Percentiles rank a stretch among this genome's conserved stretches.
These are phyloP conservation scores for Candida sanyiensis DNA, from an alignment of 805 yeast genomes.

Conservation along the genomic window DNA sequence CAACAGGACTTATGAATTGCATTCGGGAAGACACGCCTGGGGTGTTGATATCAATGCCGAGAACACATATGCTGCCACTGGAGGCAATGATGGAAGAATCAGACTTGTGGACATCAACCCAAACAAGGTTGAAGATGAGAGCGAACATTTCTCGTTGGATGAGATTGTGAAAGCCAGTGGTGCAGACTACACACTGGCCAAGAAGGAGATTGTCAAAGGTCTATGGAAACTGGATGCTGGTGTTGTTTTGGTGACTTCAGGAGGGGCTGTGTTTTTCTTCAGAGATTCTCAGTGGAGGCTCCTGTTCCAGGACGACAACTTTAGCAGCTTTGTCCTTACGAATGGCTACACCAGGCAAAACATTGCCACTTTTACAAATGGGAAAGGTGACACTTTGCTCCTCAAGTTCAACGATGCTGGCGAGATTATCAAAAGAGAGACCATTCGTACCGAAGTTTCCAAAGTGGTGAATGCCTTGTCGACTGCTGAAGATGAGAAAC, in stretches of 20 bases:
- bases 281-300: conserved; percentile 26
- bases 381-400: conserved; percentile 38
- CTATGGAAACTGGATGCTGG: conserved; percentile 44
- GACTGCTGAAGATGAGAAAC: conserved; percentile 21
- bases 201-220: conserved; percentile 57
- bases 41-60: conserved; percentile 51
- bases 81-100: conserved; percentile 91
- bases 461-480: conserved; percentile 49
- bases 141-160: conserved; percentile 24
- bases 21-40: conserved; percentile 87
- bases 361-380: conserved; percentile 30
- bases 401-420: conserved; percentile 37
- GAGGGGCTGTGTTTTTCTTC: conserved; percentile 43
- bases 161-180: conserved; percentile 29
- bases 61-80: conserved; percentile 57
- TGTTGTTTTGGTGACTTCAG: conserved; percentile 50
- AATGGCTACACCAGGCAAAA: conserved; percentile 35
- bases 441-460: conserved; percentile 27
- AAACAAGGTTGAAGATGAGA: conserved; percentile 28
- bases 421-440: conserved; percentile 21
- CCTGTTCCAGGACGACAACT: conserved; percentile 21
- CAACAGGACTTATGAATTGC: conserved; percentile 52
- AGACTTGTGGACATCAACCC: conserved; percentile 51
- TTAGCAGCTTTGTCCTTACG: conserved; percentile 38
- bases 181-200: conserved; percentile 25